Evolutionary conservation across 148 eudicot genomes (phyloP), one percentile per base, ranked within the genome.

Genomic region (Fagopyrum tataricum): DNA sequence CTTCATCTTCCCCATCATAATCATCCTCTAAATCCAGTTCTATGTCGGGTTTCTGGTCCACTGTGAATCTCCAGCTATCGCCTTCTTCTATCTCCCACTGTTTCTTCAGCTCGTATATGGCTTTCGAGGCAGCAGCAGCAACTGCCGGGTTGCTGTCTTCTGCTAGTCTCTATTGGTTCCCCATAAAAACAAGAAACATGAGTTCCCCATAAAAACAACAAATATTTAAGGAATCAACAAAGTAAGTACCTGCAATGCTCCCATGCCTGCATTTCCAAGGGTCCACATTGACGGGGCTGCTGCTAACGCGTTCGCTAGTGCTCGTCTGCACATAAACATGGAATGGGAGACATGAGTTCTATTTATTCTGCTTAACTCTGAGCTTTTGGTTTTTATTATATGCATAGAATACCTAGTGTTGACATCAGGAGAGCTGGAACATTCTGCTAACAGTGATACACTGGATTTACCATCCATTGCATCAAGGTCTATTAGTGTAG

Each of bases 191-290:
- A 14, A 67, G 7, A 37, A 31, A 0, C 4, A 0, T 14, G 46
- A 68, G 46, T n/a, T n/a, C 46, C n/a, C n/a, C n/a, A 55, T 48
- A 10, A 44, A 8, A 31, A 18, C 13, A 42, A 31, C 18, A n/a
- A 59, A 52, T 71, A 44, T 9, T 15, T 7, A n/a, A 18, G 42
- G 20, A 11, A 2, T 6, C 15, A 26, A 9, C 8, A 6, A 24
- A 68, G 5, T 37, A 0, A 67, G 2, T 61, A 94, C 98, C 98
- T 91, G 98, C 77, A 95, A 84, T 42, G 98, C 98, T 79, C 98
- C 98, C 98, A 95, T 95, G 87, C 98, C 98, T 70, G 98, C 98
- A 78, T 95, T 95, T 81, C 98, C 98, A 46, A 95, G 92, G 23
- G 96, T 91, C 98, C 97, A 95, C 97, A 95, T 90, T 17, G 98